Conservation (phyloP, 2,329 filamentous ascomycete genomes). For the Davidsoniella virescens region DNA sequence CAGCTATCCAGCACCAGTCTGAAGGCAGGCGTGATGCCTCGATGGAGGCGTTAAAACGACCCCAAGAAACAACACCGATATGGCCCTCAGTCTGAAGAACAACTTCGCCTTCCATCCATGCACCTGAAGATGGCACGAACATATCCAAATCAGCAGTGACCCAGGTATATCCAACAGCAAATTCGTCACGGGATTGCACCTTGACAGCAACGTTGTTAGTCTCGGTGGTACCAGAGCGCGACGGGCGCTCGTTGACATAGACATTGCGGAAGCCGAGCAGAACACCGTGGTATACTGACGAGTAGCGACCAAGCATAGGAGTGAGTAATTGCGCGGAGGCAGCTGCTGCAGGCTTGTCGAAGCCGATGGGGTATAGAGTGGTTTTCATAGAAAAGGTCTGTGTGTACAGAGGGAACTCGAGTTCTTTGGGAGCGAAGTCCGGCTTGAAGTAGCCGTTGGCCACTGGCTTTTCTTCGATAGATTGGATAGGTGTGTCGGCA, state of each 20-base stretch:
- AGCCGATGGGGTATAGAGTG: constrained; percentile 54
- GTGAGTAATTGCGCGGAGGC: constrained; percentile 59
- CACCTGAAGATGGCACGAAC: constrained; percentile 59
- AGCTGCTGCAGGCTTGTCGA: constrained; percentile 52
- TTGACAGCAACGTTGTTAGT: constrained; percentile 31
- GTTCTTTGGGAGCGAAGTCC: constrained; percentile 23
- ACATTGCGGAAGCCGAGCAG: constrained; percentile 58
- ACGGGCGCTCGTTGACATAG: constrained; percentile 43
- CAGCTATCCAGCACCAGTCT: constrained; percentile 65
- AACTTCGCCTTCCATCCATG: constrained; percentile 62
- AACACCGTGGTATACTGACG: constrained; percentile 55
- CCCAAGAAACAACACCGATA: constrained; percentile 75
- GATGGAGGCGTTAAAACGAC: constrained; percentile 82
- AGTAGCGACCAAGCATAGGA: constrained; percentile 61
- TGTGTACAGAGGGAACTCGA: constrained; percentile 55
- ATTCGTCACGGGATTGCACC: constrained; percentile 52
- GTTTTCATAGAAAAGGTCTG: constrained; percentile 71
- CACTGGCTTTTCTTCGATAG: constrained; percentile 17
- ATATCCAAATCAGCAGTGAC: constrained; percentile 75
- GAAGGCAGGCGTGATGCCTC: constrained; percentile 58
- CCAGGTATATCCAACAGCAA: constrained; percentile 74
- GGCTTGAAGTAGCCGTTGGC: constrained; percentile 23
- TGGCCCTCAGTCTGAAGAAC: constrained; percentile 82
- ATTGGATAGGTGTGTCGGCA: constrained; percentile 18
- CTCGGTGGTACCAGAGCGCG: constrained; percentile 29